Base-by-base conservation (phyloP, 306 rosid species). In the Cicer yamashitae region DNA sequence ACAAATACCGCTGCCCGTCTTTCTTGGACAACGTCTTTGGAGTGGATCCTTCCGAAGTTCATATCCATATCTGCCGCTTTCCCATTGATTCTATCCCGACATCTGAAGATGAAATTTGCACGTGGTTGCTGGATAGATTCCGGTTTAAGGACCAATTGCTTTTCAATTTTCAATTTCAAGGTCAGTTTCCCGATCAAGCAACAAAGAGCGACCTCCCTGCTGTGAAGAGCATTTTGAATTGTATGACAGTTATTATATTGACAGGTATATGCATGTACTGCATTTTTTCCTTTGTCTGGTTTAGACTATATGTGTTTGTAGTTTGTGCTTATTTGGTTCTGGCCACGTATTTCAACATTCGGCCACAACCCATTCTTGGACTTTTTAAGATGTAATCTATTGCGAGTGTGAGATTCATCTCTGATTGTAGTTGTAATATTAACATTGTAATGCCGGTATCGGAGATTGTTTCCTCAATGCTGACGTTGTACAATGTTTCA, bases 31-130 rank as follows among this genome's bases (percentile, higher is more conserved):
- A 89, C 61, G 94, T 87, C 37, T 82, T 77, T 47, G 94, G 92
- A 34, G 82, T 89, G 81, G 87, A 85, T 77, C 97, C 97, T 63
- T 82, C 94, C 8, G 97, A 89, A 82, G 97, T 91, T 76, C 97
- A 91, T 82, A 80, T 91, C 13, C 91, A 91, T 15, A 59, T 91
- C 53, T 37, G 57, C 58, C 84, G 87, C 51, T 6, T 86, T 67
- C 54, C 88, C 62, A 53, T 89, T 6, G 88, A 86, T 18, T 4
- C 3, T 17, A 83, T 91, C 81, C 97, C 91, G 0, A 56, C 71
- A 69, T 83, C 94, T 4, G 93, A 89, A 82, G 84, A 83, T 0
- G 83, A 86, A 84, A 80, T 85, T 46, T 62, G 86, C 12, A 56
- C 39, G 7, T 89, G 97, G 97, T 46, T 91, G 79, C 72, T 86